These are phyloP conservation scores for Cercophora sp. DNA, from an alignment of 495 filamentous ascomycete genomes.

Conservation along the genomic window DNA sequence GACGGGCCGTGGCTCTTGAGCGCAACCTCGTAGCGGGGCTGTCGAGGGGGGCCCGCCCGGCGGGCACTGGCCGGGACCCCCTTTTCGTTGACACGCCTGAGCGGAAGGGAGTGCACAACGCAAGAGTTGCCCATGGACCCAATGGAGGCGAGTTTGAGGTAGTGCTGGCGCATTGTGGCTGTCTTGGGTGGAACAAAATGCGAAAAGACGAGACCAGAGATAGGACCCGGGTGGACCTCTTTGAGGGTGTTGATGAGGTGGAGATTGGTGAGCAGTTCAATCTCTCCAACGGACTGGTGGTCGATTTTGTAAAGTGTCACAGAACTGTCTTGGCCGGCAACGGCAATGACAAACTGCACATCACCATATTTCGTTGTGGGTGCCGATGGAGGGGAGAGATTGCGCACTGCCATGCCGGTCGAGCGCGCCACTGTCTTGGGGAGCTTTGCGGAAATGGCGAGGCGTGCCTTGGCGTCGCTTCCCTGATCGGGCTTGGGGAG, in stretches of 20 bases:
- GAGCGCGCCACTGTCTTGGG: slow-evolving; percentile 46
- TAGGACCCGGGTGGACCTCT: slow-evolving; percentile 75
- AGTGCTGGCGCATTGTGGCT: slow-evolving; percentile 44
- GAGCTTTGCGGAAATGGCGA: slow-evolving; percentile 39
- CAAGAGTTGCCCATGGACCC: slow-evolving; percentile 76
- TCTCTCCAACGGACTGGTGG: slow-evolving; percentile 36
- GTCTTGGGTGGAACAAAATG: slow-evolving; percentile 56
- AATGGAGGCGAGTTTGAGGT: slow-evolving; percentile 78
- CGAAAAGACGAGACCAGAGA: slow-evolving; percentile 82
- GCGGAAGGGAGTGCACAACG: slow-evolving; percentile 77
- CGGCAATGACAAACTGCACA: slow-evolving; percentile 73
- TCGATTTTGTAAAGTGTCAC: slow-evolving; percentile 75
- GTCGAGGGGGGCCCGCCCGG: slow-evolving; percentile 40
- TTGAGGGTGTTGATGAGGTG: slow-evolving; percentile 59
- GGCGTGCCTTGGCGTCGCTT: slow-evolving; percentile 35
- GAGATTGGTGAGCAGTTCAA: slow-evolving; percentile 55
- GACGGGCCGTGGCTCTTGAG: slow-evolving; percentile 51
- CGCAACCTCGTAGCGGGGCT: slow-evolving; percentile 63
- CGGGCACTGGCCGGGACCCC: slow-evolving; percentile 40
- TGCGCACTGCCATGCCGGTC: slow-evolving; percentile 69
- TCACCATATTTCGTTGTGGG: slow-evolving; percentile 45
- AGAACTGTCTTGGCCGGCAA: slow-evolving; percentile 77
- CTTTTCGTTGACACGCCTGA: slow-evolving; percentile 47
- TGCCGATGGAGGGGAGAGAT: slow-evolving; percentile 51
- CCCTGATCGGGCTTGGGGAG: slow-evolving; percentile 33